Percentiles rank a stretch among this genome's conserved stretches.
Conservation (phyloP, 176 grass and related monocot genomes). For the Juncus inflexus region DNA sequence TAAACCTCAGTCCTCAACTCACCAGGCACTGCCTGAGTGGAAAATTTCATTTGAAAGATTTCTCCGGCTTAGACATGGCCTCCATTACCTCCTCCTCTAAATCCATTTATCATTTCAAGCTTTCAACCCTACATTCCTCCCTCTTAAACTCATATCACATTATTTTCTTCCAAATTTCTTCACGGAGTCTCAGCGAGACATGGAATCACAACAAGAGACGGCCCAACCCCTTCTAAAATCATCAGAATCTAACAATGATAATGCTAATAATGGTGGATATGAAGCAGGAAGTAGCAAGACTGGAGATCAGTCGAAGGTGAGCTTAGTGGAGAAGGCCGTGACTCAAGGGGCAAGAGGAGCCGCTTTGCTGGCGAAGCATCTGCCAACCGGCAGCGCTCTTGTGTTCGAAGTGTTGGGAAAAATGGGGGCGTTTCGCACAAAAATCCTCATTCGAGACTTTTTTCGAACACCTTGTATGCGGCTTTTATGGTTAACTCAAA, state of each 20-base stretch:
- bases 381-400: conserved; percentile 13
- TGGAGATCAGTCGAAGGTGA: neutral
- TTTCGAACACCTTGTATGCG: no score
- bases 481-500: no score
- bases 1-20: no score
- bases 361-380: conserved; percentile 20
- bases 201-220: neutral
- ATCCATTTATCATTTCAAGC: no score
- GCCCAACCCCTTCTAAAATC: conserved; percentile 4
- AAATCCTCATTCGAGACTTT: no score
- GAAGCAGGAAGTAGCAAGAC: neutral
- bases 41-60: no score
- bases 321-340: conserved; percentile 12
- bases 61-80: no score
- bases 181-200: conserved; percentile 2
- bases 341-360: neutral
- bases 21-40: no score
- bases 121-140: neutral
- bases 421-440: no score
- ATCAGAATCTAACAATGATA: no score
- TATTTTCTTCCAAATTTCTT: neutral
- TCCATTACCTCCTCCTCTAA: no score
- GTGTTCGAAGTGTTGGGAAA: conserved; percentile 11
- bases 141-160: neutral
- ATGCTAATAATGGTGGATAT: no score